Evolutionary conservation across 1,284 basidiomycete species (phyloP), one percentile per base, ranked within the genome.

Genomic region (Cryptococcus maquisensis): DNA sequence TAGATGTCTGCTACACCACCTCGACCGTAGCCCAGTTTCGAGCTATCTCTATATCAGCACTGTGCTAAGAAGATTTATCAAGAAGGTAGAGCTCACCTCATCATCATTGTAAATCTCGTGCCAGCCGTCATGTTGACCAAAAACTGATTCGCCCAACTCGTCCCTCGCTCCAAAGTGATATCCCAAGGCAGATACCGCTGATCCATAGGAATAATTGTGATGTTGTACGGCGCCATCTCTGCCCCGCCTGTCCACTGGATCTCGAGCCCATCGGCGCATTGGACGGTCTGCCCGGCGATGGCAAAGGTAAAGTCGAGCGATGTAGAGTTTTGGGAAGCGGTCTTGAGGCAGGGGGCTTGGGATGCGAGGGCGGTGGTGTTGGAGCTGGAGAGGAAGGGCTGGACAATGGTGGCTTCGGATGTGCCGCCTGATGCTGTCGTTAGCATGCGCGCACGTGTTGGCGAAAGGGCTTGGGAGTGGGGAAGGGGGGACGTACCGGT

Each of bases 371-470:
- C 67, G n/a, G 51, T 26, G 26, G 67, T 59, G n/a, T 57, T 26
- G 35, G 53, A 49, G 10, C 5, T 32, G 28, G 28, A 32, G 28
- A 32, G 28, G 7, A 64, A 61, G 3, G 54, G 18, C 24, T 45
- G 37, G 39, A 64, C 59, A 4, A 44, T 49, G 41, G 66, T 64
- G 26, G 67, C 55, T 40, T 63, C 60, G 21, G 66, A 59, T 21
- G 82, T 41, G 82, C 83, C 68, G 83, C 86, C 63, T 81, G 80
- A 2, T 86, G 85, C 18, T 5, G 40, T 18, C 4, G 40, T 18
- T 32, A 23, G 20, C 4, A 9, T 32, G 28, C 10, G 4, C n/a
- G n/a, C n/a, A n/a, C n/a, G n/a, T n/a, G n/a, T n/a, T n/a, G n/a
- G n/a, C n/a, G n/a, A n/a, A n/a, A n/a, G n/a, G n/a, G n/a, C n/a